These are phyloP conservation scores for Cubamyces sp. DNA, from an alignment of 768 basidiomycete genomes.

Conservation along the genomic window DNA sequence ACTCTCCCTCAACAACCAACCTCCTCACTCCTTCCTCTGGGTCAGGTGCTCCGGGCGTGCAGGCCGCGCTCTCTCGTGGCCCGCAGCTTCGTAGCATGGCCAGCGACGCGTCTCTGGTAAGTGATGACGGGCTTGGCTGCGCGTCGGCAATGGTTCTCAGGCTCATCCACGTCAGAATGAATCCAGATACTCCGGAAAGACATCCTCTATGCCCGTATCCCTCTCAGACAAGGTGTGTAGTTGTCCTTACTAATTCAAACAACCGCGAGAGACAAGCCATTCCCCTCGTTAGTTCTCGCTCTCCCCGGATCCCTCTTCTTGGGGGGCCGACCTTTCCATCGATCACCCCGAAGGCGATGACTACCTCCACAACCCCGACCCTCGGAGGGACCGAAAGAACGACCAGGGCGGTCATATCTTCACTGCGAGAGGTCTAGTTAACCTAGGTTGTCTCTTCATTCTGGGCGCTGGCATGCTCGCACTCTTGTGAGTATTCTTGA, in stretches of 20 bases:
- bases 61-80: slow-evolving; percentile 23
- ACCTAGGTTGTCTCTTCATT: slow-evolving; percentile 70
- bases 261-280: not conserved
- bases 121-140: slow-evolving; percentile 1
- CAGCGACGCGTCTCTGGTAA: slow-evolving; percentile 28
- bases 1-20: slow-evolving; percentile 27
- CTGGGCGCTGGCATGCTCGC: slow-evolving; percentile 51
- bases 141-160: not conserved
- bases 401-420: slow-evolving; percentile 50
- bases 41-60: slow-evolving; percentile 23
- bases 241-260: not conserved
- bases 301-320: slow-evolving; percentile 70
- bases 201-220: slow-evolving; percentile 24
- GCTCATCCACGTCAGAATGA: slow-evolving; percentile 21
- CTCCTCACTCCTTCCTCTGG: slow-evolving; percentile 23
- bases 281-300: slow-evolving; percentile 60
- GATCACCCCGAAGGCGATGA: slow-evolving; percentile 62
- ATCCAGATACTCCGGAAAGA: slow-evolving; percentile 25
- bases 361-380: slow-evolving; percentile 70
- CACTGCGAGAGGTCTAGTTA: slow-evolving; percentile 66
- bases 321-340: slow-evolving; percentile 70
- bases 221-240: slow-evolving; percentile 30
- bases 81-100: slow-evolving; percentile 25
- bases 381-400: slow-evolving; percentile 33
- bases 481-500: slow-evolving; percentile 56